phyloP scores from a whole-genome alignment of 83 land plant genomes.

The Diphasiastrum complanatum region DNA sequence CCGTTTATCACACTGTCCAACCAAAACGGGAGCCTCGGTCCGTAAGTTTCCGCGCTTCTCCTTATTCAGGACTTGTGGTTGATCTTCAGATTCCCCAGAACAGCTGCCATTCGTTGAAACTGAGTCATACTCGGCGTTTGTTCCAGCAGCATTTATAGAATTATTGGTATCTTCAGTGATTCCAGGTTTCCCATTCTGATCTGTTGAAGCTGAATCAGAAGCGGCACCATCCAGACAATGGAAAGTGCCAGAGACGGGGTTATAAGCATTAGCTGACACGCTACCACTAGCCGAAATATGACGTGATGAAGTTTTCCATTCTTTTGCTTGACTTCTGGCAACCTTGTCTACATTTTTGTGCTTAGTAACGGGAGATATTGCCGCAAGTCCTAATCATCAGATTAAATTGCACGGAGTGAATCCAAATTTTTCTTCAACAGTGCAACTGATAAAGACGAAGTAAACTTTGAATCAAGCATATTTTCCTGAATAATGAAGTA shows the following conservation, averaged over 20 bases:
- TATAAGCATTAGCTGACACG: constrained; percentile 51
- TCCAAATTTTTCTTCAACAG: too few relatives aligned
- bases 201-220: constrained; percentile 19
- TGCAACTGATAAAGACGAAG: too few relatives aligned
- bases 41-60: constrained; percentile 44
- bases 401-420: too few relatives aligned
- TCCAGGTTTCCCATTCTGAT: constrained; percentile 43
- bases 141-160: constrained; percentile 37
- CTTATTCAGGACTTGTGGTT: constrained; percentile 26
- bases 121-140: constrained; percentile 49
- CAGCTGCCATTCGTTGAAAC: constrained; percentile 72
- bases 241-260: constrained; percentile 67
- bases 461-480: too few relatives aligned
- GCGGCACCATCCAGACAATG: constrained; percentile 48
- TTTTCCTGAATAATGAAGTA: too few relatives aligned
- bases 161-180: constrained; percentile 59
- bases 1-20: constrained; percentile 2
- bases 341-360: too few relatives aligned
- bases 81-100: constrained; percentile 91
- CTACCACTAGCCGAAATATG: constrained; percentile 24
- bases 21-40: not conserved
- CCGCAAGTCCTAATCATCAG: too few relatives aligned
- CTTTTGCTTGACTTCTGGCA: constrained; percentile 17
- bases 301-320: constrained; percentile 37
- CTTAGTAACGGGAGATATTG: too few relatives aligned